Evolutionary conservation across 2,329 filamentous ascomycete species (phyloP).

Genomic region (Lachnellula hyalina): DNA sequence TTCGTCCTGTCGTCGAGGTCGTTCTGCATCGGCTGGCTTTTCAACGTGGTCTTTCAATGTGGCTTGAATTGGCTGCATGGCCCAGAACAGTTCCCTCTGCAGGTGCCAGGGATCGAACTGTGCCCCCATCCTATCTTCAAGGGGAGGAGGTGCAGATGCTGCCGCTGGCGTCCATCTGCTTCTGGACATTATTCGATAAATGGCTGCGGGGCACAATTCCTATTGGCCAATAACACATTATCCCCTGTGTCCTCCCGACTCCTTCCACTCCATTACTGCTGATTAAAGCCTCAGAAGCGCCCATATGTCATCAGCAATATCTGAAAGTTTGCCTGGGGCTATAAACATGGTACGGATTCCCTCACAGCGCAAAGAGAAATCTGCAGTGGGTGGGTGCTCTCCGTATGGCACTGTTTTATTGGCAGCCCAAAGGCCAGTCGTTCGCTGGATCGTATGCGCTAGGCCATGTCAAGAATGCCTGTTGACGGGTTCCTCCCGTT

Average conservation of each 20-base stretch:
- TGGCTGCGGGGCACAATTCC: conserved; percentile 7
- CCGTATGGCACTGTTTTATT: conserved; percentile 18
- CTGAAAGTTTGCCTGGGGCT: conserved; percentile 2
- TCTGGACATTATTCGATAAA: conserved; percentile 15
- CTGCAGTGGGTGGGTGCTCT: conserved; percentile 7
- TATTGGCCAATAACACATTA: conserved; percentile 8
- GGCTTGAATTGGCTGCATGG: not conserved
- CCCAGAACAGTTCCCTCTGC: conserved; percentile 7
- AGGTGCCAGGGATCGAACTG: conserved; percentile 12
- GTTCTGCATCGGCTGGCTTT: not conserved
- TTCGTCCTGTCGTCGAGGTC: too few relatives aligned
- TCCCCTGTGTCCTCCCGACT: not conserved
- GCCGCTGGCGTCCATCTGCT: conserved; percentile 11
- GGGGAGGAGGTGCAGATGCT: conserved; percentile 6
- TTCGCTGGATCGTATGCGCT: conserved; percentile 11
- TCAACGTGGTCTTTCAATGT: not conserved
- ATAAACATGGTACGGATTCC: not conserved
- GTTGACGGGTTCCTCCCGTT: conserved; percentile 18
- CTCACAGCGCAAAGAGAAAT: not conserved
- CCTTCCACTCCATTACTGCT: conserved; percentile 13
- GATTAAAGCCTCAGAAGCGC: conserved; percentile 24
- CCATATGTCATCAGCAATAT: conserved; percentile 13
- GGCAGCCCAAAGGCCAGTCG: conserved; percentile 18
- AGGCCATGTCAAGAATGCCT: conserved; percentile 17
- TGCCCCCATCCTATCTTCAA: conserved; percentile 4